Conservation (phyloP, 2,329 filamentous ascomycete genomes). For the Neonectria hederae region DNA sequence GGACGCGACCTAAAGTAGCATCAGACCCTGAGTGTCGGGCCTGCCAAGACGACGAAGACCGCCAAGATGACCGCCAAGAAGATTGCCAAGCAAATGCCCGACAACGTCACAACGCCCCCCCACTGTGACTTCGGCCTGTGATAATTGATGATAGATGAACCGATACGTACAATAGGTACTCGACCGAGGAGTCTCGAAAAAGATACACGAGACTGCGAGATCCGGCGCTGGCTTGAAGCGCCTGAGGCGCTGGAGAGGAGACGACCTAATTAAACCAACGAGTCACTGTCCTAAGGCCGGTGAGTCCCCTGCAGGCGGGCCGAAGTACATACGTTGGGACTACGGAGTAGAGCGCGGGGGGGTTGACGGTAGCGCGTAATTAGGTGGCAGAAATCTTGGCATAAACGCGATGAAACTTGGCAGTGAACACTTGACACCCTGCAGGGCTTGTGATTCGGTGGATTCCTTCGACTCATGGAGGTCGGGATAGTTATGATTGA, state of each 20-base stretch:
- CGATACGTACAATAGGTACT: neutral
- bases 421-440: neutral
- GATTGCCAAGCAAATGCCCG: constrained; percentile 15
- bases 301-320: neutral
- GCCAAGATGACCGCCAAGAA: neutral
- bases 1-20: neutral
- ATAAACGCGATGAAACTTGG: constrained; percentile 21
- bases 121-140: neutral
- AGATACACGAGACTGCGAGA: neutral
- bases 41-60: constrained; percentile 1
- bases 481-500: neutral
- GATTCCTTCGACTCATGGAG: neutral
- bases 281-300: neutral
- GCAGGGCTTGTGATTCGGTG: neutral
- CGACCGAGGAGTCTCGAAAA: too few species aligned
- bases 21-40: neutral
- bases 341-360: constrained; percentile 15
- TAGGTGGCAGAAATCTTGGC: constrained; percentile 16
- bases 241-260: neutral
- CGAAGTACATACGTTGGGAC: too few species aligned
- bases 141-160: neutral
- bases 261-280: neutral
- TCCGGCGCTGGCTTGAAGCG: neutral
- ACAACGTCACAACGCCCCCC: neutral
- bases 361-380: neutral